Conservation (phyloP, 805 yeast genomes). For the Ogataea minuta region DNA sequence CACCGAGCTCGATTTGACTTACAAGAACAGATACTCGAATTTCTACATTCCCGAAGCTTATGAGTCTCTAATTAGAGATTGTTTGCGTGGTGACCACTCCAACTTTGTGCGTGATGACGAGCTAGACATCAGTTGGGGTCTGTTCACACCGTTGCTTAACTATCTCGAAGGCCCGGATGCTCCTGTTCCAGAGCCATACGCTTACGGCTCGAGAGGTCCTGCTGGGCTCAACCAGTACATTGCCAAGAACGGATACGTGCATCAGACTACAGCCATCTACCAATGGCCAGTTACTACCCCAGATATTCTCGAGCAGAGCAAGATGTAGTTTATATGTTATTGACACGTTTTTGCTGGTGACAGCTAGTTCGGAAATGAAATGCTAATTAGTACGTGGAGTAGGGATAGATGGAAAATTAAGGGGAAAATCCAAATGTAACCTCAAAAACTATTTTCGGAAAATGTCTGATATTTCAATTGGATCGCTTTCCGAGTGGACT, state of each 20-base stretch:
- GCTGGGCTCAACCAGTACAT: conserved; percentile 57
- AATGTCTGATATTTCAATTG: conserved; percentile 11
- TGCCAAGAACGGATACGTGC: conserved; percentile 68
- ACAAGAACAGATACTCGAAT: conserved; percentile 74
- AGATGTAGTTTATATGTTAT: conserved; percentile 20
- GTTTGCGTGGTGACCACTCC: conserved; percentile 88
- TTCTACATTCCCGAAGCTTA: conserved; percentile 98
- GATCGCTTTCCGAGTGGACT: conserved; percentile 29
- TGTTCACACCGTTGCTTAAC: conserved; percentile 88
- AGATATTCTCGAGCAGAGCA: conserved; percentile 29
- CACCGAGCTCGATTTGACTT: conserved; percentile 89
- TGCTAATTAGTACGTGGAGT: too few relatives aligned
- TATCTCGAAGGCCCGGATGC: conserved; percentile 69
- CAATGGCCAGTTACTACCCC: conserved; percentile 88
- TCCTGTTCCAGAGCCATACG: conserved; percentile 66
- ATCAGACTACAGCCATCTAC: conserved; percentile 61
- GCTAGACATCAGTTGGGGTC: conserved; percentile 86
- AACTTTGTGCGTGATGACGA: conserved; percentile 98
- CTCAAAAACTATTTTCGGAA: too few relatives aligned
- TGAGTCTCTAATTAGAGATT: conserved; percentile 91
- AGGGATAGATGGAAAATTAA: too few relatives aligned
- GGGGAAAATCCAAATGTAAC: too few relatives aligned
- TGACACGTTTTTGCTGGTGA: conserved; percentile 3
- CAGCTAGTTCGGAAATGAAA: background rate
- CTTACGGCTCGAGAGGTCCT: conserved; percentile 95